Evolutionary conservation across 805 yeast genomes (phyloP).

Genomic region (Saccharomycopsis fodiens): DNA sequence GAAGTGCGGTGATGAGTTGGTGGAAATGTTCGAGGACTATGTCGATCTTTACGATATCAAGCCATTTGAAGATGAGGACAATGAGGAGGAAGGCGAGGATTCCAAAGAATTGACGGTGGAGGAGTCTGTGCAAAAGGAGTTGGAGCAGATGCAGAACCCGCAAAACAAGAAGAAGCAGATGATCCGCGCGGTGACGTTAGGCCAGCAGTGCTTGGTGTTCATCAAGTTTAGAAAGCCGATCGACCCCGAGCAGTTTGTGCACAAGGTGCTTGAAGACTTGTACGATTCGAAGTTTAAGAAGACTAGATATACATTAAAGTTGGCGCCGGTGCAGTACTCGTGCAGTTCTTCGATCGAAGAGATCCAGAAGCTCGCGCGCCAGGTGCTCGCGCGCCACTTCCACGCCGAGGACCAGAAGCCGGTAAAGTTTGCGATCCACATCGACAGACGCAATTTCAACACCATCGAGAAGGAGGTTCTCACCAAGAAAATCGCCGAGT

Average conservation of each 20-base stretch:
- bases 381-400: slow-evolving; percentile 62
- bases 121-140: slow-evolving; percentile 64
- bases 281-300: slow-evolving; percentile 42
- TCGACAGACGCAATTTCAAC: slow-evolving; percentile 72
- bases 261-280: slow-evolving; percentile 54
- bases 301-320: slow-evolving; percentile 67
- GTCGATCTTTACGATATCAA: slow-evolving; percentile 39
- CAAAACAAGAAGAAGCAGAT: slow-evolving; percentile 35
- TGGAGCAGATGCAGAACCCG: slow-evolving; percentile 40
- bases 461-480: slow-evolving; percentile 65
- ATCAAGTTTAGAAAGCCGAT: slow-evolving; percentile 75
- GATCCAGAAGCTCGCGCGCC: slow-evolving; percentile 47
- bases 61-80: slow-evolving; percentile 22
- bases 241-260: slow-evolving; percentile 67
- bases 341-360: slow-evolving; percentile 68
- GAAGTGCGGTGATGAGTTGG: slow-evolving; percentile 68
- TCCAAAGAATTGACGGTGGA: slow-evolving; percentile 54
- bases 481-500: slow-evolving; percentile 61
- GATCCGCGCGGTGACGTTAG: slow-evolving; percentile 53
- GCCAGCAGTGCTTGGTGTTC: slow-evolving; percentile 80
- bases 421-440: slow-evolving; percentile 67
- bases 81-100: slow-evolving; percentile 23
- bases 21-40: slow-evolving; percentile 48
- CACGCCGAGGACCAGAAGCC: slow-evolving; percentile 38
- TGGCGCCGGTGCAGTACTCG: slow-evolving; percentile 74